Conservation (phyloP, 2,329 filamentous ascomycete genomes). For the Fulvia fulva region DNA sequence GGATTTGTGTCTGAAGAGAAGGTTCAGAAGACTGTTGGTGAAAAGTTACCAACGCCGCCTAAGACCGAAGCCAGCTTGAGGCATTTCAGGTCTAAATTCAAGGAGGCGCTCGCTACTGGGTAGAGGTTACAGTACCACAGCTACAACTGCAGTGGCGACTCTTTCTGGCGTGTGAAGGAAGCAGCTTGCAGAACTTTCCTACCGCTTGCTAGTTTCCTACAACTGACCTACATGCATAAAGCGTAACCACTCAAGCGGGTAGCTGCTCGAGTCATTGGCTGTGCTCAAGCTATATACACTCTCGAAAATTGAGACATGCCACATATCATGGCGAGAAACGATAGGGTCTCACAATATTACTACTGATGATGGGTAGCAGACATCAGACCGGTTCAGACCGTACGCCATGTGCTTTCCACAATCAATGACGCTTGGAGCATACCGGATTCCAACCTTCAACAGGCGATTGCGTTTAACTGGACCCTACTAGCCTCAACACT, state of each 20-base stretch:
- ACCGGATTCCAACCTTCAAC: background rate
- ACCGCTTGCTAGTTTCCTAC: background rate
- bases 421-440: background rate
- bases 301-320: too few species aligned
- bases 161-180: background rate
- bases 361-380: too few species aligned
- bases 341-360: too few species aligned
- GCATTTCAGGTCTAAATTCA: conserved; percentile 33
- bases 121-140: conserved; percentile 5
- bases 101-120: conserved; percentile 28
- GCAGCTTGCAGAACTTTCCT: background rate
- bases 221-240: background rate
- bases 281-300: too few species aligned
- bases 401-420: background rate
- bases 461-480: background rate
- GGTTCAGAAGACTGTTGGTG: conserved; percentile 29
- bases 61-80: conserved; percentile 29
- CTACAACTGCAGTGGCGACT: background rate
- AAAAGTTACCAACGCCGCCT: conserved; percentile 29
- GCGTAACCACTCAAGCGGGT: background rate
- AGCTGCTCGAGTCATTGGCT: background rate
- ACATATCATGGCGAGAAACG: too few species aligned
- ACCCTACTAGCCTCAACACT: background rate
- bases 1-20: conserved; percentile 27
- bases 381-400: background rate